These are phyloP conservation scores for Conoideocrella luteorostrata DNA, from an alignment of 2,329 filamentous ascomycete genomes.

Conservation along the genomic window DNA sequence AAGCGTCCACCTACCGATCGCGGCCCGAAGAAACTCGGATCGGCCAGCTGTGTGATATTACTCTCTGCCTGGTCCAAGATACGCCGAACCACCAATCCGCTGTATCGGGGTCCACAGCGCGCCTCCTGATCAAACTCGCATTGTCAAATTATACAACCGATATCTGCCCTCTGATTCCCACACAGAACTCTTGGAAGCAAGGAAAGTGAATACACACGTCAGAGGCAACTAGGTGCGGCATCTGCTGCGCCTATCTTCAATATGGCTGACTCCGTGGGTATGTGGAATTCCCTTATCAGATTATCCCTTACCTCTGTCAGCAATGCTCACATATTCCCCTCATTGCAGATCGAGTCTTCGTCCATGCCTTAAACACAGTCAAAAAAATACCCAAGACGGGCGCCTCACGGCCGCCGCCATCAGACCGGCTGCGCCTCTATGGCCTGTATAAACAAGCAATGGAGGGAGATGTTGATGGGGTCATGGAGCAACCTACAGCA, in stretches of 20 bases:
- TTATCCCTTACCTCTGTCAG: not conserved
- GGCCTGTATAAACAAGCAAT: constrained; percentile 98
- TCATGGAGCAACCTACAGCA: constrained; percentile 73
- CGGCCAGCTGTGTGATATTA: too few species aligned
- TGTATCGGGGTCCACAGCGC: too few species aligned
- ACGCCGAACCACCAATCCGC: too few species aligned
- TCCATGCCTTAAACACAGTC: constrained; percentile 96
- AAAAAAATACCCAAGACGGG: constrained; percentile 96
- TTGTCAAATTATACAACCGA: too few species aligned
- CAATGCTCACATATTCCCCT: constrained; percentile 7
- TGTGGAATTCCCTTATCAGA: constrained; percentile 11
- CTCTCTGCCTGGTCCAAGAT: too few species aligned
- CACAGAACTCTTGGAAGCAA: too few species aligned
- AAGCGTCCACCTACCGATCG: too few species aligned
- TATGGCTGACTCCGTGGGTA: constrained; percentile 35
- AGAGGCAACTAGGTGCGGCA: not conserved
- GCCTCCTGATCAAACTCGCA: too few species aligned
- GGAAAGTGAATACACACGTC: not conserved
- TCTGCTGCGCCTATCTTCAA: not conserved
- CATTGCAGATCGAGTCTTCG: constrained; percentile 83
- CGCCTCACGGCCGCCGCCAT: constrained; percentile 76
- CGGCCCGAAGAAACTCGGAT: too few species aligned
- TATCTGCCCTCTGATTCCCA: too few species aligned
- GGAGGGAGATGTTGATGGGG: constrained; percentile 93
- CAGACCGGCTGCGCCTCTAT: constrained; percentile 86